Evolutionary conservation across 1,284 basidiomycete genomes (phyloP), one percentile per base, ranked within the genome.

Genomic region (Coniferiporia sulphurascens): DNA sequence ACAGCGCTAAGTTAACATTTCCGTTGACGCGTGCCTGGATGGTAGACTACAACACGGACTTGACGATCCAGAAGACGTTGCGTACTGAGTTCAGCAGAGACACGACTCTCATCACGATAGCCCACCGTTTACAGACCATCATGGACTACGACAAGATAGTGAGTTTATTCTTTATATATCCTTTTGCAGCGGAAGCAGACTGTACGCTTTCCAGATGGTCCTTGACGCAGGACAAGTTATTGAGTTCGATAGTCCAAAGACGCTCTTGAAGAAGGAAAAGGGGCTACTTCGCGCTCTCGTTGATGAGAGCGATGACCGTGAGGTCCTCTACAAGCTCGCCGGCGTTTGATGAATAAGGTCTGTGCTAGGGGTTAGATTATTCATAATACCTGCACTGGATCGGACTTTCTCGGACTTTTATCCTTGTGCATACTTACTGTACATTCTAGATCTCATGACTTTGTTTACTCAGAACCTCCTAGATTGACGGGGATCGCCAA

Each of bases 71-170:
- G 41, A 58, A 48, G 21, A 62, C 66, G 10, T 38, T 68, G n/a
- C 62, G 66, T 0, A 59, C 60, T 15, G 66, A 65, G 48, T 64
- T 67, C 21, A 45, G 56, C 6, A 61, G 58, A 10, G 68, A 71
- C 53, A 68, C 70, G 1, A 73, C 72, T 4, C 56, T 74, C 4
- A 65, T 75, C 46, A 72, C 70, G 4, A 65, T 74, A 43, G 73
- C 73, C 2, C 74, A 76, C 59, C 69, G 73, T 17, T 61, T 74
- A 4, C 70, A 71, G 56, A 72, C 74, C 0, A 67, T 74, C 54
- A 73, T 73, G 66, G 71, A 72, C 52, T 65, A 68, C 7, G 71
- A 76, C 62, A 71, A 67, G 38, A 71, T 74, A 46, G 56, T 56
- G 65, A 62, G 38, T 17, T 48, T 27, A 27, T 27, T 27, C 5